Evolutionary conservation across 768 basidiomycete species (phyloP).

Genomic region (Serendipita vermifera): DNA sequence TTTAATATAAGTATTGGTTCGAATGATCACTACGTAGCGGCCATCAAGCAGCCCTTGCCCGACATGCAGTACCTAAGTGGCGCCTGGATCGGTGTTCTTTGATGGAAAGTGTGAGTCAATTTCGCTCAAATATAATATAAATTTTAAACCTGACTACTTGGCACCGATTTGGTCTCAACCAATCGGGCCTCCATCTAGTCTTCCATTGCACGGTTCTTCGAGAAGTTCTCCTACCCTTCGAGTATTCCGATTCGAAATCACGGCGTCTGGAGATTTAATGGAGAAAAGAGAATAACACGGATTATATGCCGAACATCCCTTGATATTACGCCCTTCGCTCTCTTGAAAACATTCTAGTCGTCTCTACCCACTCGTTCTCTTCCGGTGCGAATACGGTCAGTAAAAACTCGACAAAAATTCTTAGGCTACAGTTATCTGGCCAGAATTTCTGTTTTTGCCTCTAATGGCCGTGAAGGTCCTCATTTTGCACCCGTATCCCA

Average conservation of each 20-base stretch:
- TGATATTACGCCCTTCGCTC: too few species aligned
- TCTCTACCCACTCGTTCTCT: background rate
- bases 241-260: background rate
- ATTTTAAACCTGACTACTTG: background rate
- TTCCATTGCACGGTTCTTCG: slow-evolving; percentile 43
- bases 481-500: too few species aligned
- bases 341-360: too few species aligned
- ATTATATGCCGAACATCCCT: too few species aligned
- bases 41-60: slow-evolving; percentile 43
- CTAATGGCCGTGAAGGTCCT: too few species aligned
- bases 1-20: slow-evolving; percentile 47
- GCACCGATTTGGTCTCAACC: background rate
- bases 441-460: too few species aligned
- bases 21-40: slow-evolving; percentile 22
- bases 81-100: background rate
- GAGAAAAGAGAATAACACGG: too few species aligned
- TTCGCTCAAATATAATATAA: background rate
- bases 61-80: slow-evolving; percentile 43
- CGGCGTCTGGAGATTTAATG: too few species aligned
- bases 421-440: too few species aligned
- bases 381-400: background rate
- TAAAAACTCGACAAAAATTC: too few species aligned
- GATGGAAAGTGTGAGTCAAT: slow-evolving; percentile 27
- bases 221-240: slow-evolving; percentile 24
- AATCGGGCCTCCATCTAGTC: slow-evolving; percentile 39